Percentiles rank a stretch among this genome's conserved stretches.
phyloP scores from a whole-genome alignment of 1,284 basidiomycete species.

The Marasmius oreades region DNA sequence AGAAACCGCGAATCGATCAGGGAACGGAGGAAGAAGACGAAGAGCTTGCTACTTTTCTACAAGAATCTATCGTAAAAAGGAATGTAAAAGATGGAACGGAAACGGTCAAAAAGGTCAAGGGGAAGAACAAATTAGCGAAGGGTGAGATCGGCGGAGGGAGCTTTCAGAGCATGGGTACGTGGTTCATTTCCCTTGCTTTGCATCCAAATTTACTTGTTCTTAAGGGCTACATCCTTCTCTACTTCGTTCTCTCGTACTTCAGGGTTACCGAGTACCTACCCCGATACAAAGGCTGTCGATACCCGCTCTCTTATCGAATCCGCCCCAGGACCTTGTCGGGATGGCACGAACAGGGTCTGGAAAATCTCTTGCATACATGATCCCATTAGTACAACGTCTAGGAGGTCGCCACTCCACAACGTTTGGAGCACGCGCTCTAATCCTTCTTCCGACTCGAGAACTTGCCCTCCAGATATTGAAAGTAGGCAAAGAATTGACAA shows the following conservation, averaged over 20 bases:
- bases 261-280: conserved; percentile 94
- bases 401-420: conserved; percentile 76
- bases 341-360: conserved; percentile 99
- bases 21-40: conserved; percentile 26
- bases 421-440: conserved; percentile 86
- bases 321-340: conserved; percentile 93
- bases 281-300: conserved; percentile 94
- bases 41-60: conserved; percentile 57
- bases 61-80: conserved; percentile 60
- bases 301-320: conserved; percentile 79
- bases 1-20: conserved; percentile 23
- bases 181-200: conserved; percentile 1
- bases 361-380: conserved; percentile 95
- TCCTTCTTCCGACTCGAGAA: conserved; percentile 92
- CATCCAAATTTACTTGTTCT: background rate
- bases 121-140: conserved; percentile 60
- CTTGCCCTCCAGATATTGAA: conserved; percentile 91
- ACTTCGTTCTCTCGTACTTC: conserved; percentile 83
- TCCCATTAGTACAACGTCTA: conserved; percentile 88
- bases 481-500: conserved; percentile 90
- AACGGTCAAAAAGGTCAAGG: conserved; percentile 66
- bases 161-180: conserved; percentile 83
- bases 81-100: conserved; percentile 70
- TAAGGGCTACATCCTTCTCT: conserved; percentile 82
- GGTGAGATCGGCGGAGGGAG: conserved; percentile 80